Percentiles rank a stretch among this genome's conserved stretches.
These are phyloP conservation scores for Aureobasidium sp. DNA, from an alignment of 2,329 filamentous ascomycete species.

Conservation along the genomic window DNA sequence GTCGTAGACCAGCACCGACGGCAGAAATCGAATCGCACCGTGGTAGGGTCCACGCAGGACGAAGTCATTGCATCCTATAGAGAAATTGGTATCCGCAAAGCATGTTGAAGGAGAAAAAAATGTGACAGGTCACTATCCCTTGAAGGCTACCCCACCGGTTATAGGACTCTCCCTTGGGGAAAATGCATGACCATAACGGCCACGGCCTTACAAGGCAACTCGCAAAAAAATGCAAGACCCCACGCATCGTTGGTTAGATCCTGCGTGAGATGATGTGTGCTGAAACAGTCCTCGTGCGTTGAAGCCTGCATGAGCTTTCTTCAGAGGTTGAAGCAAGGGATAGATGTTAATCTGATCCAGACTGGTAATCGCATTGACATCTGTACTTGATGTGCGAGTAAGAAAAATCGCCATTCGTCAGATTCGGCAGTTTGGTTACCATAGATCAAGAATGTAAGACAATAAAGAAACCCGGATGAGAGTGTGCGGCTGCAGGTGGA, in stretches of 20 bases:
- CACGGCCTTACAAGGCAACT: slow-evolving; percentile 10
- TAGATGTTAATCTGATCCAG: slow-evolving; percentile 4
- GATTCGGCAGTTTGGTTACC: not conserved
- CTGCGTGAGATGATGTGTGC: slow-evolving; percentile 12
- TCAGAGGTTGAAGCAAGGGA: slow-evolving; percentile 11
- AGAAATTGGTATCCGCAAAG: not conserved
- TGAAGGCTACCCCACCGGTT: slow-evolving; percentile 11
- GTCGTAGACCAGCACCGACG: not conserved
- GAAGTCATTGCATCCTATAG: slow-evolving; percentile 12
- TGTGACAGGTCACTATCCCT: slow-evolving; percentile 12
- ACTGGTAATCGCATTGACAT: slow-evolving; percentile 6
- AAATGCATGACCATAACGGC: slow-evolving; percentile 13
- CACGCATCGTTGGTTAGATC: slow-evolving; percentile 11
- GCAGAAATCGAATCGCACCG: slow-evolving; percentile 3
- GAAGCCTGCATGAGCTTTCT: slow-evolving; percentile 12
- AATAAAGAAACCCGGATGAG: not conserved
- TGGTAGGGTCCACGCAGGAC: slow-evolving; percentile 7
- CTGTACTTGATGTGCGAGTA: not conserved
- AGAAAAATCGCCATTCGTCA: not conserved
- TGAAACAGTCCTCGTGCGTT: slow-evolving; percentile 16
- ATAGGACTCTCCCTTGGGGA: not conserved
- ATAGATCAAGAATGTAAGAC: slow-evolving; percentile 15
- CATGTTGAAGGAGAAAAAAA: slow-evolving; percentile 7
- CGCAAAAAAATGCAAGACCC: slow-evolving; percentile 9
- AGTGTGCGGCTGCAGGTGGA: slow-evolving; percentile 11